phyloP scores from a whole-genome alignment of 1,284 basidiomycete genomes.

The Tremellales sp. region DNA sequence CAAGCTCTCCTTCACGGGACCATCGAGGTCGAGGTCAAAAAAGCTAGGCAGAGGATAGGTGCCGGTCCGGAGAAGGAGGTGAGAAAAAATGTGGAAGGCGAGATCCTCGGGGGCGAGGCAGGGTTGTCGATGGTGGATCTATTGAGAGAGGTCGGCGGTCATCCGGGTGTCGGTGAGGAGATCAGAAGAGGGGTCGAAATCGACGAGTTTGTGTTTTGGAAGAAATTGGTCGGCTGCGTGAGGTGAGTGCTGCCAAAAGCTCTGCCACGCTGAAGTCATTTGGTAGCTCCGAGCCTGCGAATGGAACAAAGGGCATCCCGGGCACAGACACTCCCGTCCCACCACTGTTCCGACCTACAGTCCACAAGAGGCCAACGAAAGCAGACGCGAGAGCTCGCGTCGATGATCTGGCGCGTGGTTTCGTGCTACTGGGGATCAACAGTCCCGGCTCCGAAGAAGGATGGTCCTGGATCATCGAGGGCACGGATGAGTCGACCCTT shows the following conservation, averaged over 20 bases:
- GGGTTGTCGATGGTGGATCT: slow-evolving; percentile 37
- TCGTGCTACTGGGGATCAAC: slow-evolving; percentile 39
- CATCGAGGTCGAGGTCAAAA: slow-evolving; percentile 62
- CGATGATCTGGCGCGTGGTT: slow-evolving; percentile 44
- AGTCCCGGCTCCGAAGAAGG: slow-evolving; percentile 36
- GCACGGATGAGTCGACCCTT: slow-evolving; percentile 64
- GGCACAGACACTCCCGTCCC: slow-evolving; percentile 10
- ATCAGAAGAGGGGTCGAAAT: slow-evolving; percentile 41
- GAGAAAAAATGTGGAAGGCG: slow-evolving; percentile 54
- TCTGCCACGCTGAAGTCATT: background rate
- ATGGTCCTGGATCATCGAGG: slow-evolving; percentile 63
- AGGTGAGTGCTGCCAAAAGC: slow-evolving; percentile 10
- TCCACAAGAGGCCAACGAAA: slow-evolving; percentile 52
- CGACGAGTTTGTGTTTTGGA: slow-evolving; percentile 42
- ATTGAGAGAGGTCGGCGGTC: slow-evolving; percentile 33
- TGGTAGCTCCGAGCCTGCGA: background rate
- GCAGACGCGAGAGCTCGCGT: slow-evolving; percentile 43
- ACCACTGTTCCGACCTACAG: slow-evolving; percentile 26
- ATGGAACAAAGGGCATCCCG: background rate
- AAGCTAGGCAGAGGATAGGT: slow-evolving; percentile 66
- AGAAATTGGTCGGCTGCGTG: slow-evolving; percentile 27
- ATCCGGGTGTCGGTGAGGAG: slow-evolving; percentile 34
- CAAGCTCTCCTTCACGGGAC: slow-evolving; percentile 64
- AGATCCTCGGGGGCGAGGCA: slow-evolving; percentile 44
- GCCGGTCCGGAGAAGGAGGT: slow-evolving; percentile 66